phyloP scores from a whole-genome alignment of 352 stramenopile genomes.

The Albugo candida region DNA sequence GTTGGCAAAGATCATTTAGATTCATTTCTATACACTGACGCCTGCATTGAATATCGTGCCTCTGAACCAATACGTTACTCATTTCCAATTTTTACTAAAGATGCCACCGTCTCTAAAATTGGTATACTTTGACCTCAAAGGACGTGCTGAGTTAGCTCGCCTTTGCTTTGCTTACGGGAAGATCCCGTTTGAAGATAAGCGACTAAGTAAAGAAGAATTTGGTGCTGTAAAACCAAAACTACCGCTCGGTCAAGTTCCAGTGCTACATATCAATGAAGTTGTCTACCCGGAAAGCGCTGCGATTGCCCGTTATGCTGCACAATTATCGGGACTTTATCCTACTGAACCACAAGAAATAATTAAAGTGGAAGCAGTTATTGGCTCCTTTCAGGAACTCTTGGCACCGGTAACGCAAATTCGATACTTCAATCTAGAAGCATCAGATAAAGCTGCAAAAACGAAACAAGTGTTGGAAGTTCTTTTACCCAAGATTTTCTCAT shows the following conservation, averaged over 20 bases:
- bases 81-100: no score
- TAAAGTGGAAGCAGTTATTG: conserved; percentile 21
- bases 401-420: conserved; percentile 15
- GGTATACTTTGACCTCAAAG: conserved; percentile 26
- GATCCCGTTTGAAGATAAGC: conserved; percentile 30
- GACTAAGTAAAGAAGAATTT: conserved; percentile 14
- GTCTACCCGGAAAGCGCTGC: conserved; percentile 31
- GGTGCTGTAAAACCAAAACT: conserved; percentile 15
- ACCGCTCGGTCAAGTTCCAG: conserved; percentile 26
- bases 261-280: conserved; percentile 25
- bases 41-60: no score
- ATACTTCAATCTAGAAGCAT: conserved; percentile 15
- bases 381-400: conserved; percentile 16
- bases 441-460: conserved; percentile 15
- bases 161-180: conserved; percentile 24
- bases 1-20: no score
- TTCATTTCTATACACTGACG: no score
- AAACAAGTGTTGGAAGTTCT: conserved; percentile 12
- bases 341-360: conserved; percentile 16
- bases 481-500: conserved; percentile 8
- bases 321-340: conserved; percentile 24
- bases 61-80: no score
- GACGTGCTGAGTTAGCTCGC: conserved; percentile 26
- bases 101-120: conserved; percentile 13
- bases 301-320: conserved; percentile 32